Percentiles rank a stretch among this genome's conserved stretches.
Evolutionary conservation across 768 basidiomycete genomes (phyloP).

Genomic region (Macrolepiota albuminosa): DNA sequence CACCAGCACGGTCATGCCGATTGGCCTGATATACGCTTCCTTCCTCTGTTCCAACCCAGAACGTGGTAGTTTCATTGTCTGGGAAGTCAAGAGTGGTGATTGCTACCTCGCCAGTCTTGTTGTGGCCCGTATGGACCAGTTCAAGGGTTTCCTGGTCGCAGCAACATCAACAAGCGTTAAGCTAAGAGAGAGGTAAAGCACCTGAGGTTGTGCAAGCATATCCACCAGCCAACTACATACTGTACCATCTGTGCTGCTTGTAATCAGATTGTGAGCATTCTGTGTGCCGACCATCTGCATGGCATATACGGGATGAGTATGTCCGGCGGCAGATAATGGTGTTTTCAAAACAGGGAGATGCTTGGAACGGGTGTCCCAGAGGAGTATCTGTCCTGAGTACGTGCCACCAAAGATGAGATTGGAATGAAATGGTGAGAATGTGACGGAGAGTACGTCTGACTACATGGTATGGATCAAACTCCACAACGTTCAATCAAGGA

Average conservation of each 20-base stretch:
- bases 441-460: slow-evolving; percentile 97
- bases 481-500: neutral
- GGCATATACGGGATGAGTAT: slow-evolving; percentile 97
- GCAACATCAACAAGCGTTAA: neutral
- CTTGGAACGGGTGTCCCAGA: slow-evolving; percentile 98
- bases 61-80: slow-evolving; percentile 92
- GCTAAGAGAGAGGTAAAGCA: slow-evolving; percentile 21
- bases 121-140: slow-evolving; percentile 83
- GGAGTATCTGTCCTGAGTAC: slow-evolving; percentile 96
- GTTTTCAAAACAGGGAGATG: slow-evolving; percentile 96
- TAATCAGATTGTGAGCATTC: slow-evolving; percentile 96
- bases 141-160: slow-evolving; percentile 82
- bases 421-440: slow-evolving; percentile 96
- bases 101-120: slow-evolving; percentile 95
- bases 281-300: slow-evolving; percentile 99
- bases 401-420: slow-evolving; percentile 97
- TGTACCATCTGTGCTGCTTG: slow-evolving; percentile 93
- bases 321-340: slow-evolving; percentile 91
- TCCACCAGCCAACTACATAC: slow-evolving; percentile 98
- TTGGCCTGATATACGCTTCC: slow-evolving; percentile 96
- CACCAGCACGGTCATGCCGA: slow-evolving; percentile 92
- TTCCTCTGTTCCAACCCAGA: slow-evolving; percentile 98
- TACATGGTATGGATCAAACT: slow-evolving; percentile 26
- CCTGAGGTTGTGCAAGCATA: slow-evolving; percentile 98
- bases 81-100: slow-evolving; percentile 94